Conservation (phyloP, 106 monocot genomes). For the Cymbidium sinense region DNA sequence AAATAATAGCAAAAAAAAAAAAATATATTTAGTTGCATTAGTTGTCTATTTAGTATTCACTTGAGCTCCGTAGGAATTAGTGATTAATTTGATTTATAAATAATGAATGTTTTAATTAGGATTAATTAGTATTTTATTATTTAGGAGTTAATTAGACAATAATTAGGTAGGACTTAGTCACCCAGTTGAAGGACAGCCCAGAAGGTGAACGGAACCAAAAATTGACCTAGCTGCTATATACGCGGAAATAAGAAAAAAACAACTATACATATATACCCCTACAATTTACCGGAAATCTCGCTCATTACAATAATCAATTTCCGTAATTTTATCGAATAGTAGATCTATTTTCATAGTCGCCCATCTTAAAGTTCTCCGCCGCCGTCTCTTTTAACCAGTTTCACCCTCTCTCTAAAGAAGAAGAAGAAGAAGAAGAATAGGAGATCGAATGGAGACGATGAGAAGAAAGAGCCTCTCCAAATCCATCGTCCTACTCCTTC, state of each 20-base stretch:
- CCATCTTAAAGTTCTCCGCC: slow-evolving; percentile 4
- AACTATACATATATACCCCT: background rate
- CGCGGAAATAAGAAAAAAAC: background rate
- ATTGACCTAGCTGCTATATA: background rate
- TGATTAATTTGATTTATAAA: too few species aligned
- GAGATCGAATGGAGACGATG: background rate
- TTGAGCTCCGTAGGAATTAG: too few species aligned
- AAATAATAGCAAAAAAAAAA: too few species aligned
- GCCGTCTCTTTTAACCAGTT: background rate
- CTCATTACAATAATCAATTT: background rate
- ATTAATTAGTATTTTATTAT: background rate
- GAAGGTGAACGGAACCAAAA: background rate
- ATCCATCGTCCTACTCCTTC: background rate
- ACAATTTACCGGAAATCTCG: background rate
- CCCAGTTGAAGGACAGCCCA: background rate
- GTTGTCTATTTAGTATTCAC: too few species aligned
- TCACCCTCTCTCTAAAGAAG: background rate
- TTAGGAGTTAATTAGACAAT: background rate
- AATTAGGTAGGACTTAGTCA: background rate
- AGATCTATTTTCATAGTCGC: background rate
- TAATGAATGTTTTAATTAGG: too few species aligned
- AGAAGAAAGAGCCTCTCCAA: background rate
- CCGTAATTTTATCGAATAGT: background rate
- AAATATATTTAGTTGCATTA: too few species aligned
- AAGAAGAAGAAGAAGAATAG: background rate